Base-by-base conservation (phyloP, 1,284 basidiomycete genomes). In the Apiotrichum gracile region DNA sequence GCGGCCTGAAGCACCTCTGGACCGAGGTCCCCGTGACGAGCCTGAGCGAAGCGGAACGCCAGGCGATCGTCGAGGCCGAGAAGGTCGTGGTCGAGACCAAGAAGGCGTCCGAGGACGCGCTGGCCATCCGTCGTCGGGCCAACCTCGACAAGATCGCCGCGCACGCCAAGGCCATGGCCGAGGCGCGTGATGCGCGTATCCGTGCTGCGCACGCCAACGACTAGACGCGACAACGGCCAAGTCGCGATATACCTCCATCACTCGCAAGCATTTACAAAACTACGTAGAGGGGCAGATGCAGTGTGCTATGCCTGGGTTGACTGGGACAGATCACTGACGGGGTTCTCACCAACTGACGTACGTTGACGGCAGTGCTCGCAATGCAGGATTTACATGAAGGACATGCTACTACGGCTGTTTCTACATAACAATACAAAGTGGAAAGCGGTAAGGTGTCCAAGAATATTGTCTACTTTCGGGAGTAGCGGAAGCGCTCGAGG, bases 1-100 rank as follows among this genome's bases (percentile, higher is more conserved):
- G 55, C 38, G 53, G 53, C 6, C 53, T 63, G 29, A 54, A 58
- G 40, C 27, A 53, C 21, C 53, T 47, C 25, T 66, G 63, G 63
- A 41, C 38, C 34, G 35, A 49, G 10, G 50, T 65, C 34, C 54
- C 61, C 49, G 25, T 25, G 25, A 4, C 29, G 6, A 39, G 42
- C 10, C 52, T 65, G 22, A 24, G 24, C 13, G 21, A 17, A 19
- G 27, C 34, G 14, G 34, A 22, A 13, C 27, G 21, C 6, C 9
- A 22, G 14, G 35, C 22, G n/a, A 22, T 54, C 21, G 27, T 29
- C 5, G 39, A 26, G 14, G 45, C 31, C 31, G 45, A 47, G 31
- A 17, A 21, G 17, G 9, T 12, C 2, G 24, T 47, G 25, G 38
- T 33, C 27, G 17, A 47, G 51, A 40, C 21, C 13, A 16, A 21